Conservation (phyloP, 495 filamentous ascomycete species). For the Daldinia concentrica region DNA sequence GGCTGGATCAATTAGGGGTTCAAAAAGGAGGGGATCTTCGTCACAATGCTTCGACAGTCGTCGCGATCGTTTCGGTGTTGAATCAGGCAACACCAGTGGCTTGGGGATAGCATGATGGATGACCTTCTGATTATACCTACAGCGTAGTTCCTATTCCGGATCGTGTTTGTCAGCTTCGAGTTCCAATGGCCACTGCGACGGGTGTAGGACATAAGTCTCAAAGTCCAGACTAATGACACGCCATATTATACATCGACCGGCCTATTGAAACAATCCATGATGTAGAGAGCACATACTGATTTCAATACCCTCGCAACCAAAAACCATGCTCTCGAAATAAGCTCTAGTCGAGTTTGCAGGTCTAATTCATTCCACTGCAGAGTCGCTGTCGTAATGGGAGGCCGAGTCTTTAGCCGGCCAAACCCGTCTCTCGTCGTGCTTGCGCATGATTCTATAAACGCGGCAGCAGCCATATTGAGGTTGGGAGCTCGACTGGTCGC, state of each 20-base stretch:
- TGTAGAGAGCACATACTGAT: conserved; percentile 41
- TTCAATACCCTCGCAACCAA: conserved; percentile 32
- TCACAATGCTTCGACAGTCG: conserved; percentile 25
- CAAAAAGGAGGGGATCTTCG: conserved; percentile 1
- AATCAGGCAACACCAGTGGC: conserved; percentile 38
- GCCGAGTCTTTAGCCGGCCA: conserved; percentile 40
- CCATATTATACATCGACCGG: neutral
- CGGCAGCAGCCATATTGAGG: conserved; percentile 57
- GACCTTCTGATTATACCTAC: conserved; percentile 10
- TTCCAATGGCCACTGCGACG: conserved; percentile 29
- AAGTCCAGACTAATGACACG: neutral
- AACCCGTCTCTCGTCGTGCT: conserved; percentile 45
- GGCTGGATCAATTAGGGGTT: conserved; percentile 21
- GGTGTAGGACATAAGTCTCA: conserved; percentile 8
- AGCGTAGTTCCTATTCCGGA: conserved; percentile 40
- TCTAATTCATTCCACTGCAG: conserved; percentile 53
- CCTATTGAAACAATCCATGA: neutral
- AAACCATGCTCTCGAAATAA: conserved; percentile 52
- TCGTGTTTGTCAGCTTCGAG: conserved; percentile 43
- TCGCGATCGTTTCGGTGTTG: conserved; percentile 45
- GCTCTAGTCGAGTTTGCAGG: conserved; percentile 47
- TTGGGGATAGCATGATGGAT: neutral
- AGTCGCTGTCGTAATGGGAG: conserved; percentile 40
- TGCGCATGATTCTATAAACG: conserved; percentile 47
- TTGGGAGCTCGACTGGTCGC: conserved; percentile 51